Evolutionary conservation across 2,329 filamentous ascomycete genomes (phyloP).

Genomic region (Sclerotinia borealis): DNA sequence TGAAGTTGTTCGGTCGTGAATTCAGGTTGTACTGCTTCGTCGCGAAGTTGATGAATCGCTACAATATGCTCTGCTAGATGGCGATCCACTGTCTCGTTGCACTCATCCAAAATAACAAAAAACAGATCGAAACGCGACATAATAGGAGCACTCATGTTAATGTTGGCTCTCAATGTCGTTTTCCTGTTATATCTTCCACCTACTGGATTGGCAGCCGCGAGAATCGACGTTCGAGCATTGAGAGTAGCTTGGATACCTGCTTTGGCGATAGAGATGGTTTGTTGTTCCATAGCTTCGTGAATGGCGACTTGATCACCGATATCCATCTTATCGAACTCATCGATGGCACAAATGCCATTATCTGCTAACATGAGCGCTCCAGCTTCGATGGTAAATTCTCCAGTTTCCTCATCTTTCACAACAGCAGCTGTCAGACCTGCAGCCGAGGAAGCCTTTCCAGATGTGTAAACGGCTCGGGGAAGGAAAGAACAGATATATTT

Average conservation of each 20-base stretch:
- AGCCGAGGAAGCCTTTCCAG: slow-evolving; percentile 93
- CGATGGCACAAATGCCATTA: slow-evolving; percentile 95
- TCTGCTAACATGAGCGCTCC: slow-evolving; percentile 96
- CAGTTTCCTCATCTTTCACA: slow-evolving; percentile 96
- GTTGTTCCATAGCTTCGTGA: slow-evolving; percentile 99
- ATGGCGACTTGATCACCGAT: slow-evolving; percentile 95
- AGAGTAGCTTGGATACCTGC: slow-evolving; percentile 96
- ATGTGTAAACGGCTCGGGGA: slow-evolving; percentile 95
- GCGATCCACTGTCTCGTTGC: slow-evolving; percentile 84
- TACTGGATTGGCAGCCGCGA: slow-evolving; percentile 93
- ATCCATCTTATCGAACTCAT: slow-evolving; percentile 99
- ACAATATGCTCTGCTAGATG: slow-evolving; percentile 94
- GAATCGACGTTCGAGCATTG: slow-evolving; percentile 90
- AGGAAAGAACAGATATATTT: slow-evolving; percentile 97
- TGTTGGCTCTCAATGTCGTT: slow-evolving; percentile 84
- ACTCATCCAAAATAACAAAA: slow-evolving; percentile 96
- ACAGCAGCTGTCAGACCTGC: slow-evolving; percentile 96
- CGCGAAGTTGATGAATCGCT: slow-evolving; percentile 83
- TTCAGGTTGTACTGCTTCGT: slow-evolving; percentile 85
- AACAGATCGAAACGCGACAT: slow-evolving; percentile 99
- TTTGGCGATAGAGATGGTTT: slow-evolving; percentile 98
- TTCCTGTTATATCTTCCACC: slow-evolving; percentile 97
- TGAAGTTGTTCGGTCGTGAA: slow-evolving; percentile 96
- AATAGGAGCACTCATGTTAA: slow-evolving; percentile 98
- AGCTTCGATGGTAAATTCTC: slow-evolving; percentile 97